These are phyloP conservation scores for Coleophoma crateriformis DNA, from an alignment of 2,329 filamentous ascomycete species.

Conservation along the genomic window DNA sequence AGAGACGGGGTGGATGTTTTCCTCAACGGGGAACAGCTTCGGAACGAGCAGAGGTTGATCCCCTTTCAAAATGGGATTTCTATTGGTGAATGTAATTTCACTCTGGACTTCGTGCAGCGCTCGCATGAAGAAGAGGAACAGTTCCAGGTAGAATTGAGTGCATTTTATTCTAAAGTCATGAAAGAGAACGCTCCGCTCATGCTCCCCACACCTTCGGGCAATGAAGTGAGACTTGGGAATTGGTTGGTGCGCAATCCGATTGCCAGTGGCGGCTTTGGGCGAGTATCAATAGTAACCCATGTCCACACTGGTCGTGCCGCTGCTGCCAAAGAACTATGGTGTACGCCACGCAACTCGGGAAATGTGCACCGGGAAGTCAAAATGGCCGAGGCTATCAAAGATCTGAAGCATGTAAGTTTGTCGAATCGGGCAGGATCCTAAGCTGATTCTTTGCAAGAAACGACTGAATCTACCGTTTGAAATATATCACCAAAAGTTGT, in stretches of 20 bases:
- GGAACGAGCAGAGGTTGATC: constrained; percentile 10
- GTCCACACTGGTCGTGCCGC: constrained; percentile 10
- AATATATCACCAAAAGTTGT: constrained; percentile 7
- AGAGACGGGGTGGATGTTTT: constrained; percentile 4
- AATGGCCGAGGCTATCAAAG: constrained; percentile 9
- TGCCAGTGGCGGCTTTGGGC: constrained; percentile 12
- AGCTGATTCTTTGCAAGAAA: constrained; percentile 5
- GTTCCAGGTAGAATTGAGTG: constrained; percentile 12
- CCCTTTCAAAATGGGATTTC: constrained; percentile 12
- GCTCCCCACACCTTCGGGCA: constrained; percentile 10
- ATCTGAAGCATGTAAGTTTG: constrained; percentile 9
- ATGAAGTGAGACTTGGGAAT: constrained; percentile 12
- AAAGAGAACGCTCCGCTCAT: constrained; percentile 9
- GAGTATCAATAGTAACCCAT: constrained; percentile 11
- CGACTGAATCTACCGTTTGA: constrained; percentile 11
- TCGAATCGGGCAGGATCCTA: background rate
- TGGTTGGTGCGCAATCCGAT: constrained; percentile 15
- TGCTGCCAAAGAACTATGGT: constrained; percentile 16
- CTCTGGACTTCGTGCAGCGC: constrained; percentile 9
- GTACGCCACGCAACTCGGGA: constrained; percentile 7
- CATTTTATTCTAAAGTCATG: constrained; percentile 9
- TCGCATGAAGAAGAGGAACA: constrained; percentile 9
- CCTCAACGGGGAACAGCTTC: constrained; percentile 15
- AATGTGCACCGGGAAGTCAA: constrained; percentile 12
- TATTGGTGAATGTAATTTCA: constrained; percentile 14